Evolutionary conservation across 1,139 yeast species (phyloP).

Genomic region (Suhomyces bribrorum): DNA sequence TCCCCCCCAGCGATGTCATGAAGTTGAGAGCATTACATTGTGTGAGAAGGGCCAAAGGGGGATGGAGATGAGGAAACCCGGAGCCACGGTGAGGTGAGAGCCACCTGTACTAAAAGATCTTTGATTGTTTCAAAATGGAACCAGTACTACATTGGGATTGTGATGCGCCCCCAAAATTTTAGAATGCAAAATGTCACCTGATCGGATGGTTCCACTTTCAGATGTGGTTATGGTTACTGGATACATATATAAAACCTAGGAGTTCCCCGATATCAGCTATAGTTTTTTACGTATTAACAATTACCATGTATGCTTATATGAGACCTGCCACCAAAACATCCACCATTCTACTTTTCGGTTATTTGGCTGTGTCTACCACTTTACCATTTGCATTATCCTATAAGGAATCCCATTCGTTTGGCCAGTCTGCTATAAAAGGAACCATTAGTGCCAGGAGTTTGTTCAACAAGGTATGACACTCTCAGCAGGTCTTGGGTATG

Average conservation of each 20-base stretch:
- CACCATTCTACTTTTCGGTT: constrained; percentile 38
- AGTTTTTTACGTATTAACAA: not conserved
- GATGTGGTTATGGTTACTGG: constrained; percentile 10
- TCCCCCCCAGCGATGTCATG: no score
- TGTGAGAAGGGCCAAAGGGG: no score
- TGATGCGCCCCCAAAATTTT: constrained; percentile 1
- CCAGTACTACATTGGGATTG: constrained; percentile 4
- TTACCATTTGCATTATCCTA: constrained; percentile 47
- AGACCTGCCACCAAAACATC: constrained; percentile 15
- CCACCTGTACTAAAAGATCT: no score
- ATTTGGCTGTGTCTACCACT: constrained; percentile 44
- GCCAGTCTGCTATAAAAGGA: constrained; percentile 31
- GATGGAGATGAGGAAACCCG: no score
- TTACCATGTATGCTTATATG: constrained; percentile 9
- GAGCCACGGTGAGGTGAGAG: no score
- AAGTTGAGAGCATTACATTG: no score
- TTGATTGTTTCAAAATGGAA: not conserved
- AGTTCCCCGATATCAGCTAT: constrained; percentile 3
- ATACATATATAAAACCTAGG: constrained; percentile 3
- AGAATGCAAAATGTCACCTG: constrained; percentile 12
- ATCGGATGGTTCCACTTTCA: constrained; percentile 10
- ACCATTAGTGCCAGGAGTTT: constrained; percentile 40
- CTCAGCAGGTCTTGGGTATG: constrained; percentile 1
- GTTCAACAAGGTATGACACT: constrained; percentile 39
- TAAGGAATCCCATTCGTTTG: constrained; percentile 32